Conservation (phyloP, 129 eudicot species). For the Lactuca sativa region DNA sequence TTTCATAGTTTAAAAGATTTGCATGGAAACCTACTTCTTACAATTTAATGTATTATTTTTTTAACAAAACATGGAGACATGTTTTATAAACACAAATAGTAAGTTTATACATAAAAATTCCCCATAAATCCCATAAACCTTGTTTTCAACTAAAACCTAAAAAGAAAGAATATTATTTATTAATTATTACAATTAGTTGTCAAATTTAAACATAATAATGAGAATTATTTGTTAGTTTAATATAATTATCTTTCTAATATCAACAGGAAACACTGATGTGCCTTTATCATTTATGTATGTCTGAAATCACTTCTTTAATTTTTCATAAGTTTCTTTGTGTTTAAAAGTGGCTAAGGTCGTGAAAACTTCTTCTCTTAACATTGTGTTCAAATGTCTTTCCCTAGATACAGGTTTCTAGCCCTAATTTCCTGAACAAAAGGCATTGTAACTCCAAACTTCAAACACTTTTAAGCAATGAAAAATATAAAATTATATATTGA, state of each 20-base stretch:
- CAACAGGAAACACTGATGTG: constrained; percentile 41
- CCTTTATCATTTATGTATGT: constrained; percentile 34
- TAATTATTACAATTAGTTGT: no score
- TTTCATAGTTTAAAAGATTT: no score
- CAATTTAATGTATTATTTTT: no score
- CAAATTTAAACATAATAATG: neutral
- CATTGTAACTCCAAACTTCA: neutral
- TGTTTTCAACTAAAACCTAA: no score
- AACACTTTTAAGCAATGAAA: neutral
- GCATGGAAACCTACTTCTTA: no score
- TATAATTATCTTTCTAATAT: constrained; percentile 41
- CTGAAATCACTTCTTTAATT: constrained; percentile 45
- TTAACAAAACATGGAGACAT: no score
- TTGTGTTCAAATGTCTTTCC: constrained; percentile 41
- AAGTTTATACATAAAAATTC: no score
- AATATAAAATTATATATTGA: neutral
- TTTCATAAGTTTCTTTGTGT: constrained; percentile 42
- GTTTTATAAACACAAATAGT: no score
- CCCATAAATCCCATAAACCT: no score
- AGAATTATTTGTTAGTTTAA: neutral
- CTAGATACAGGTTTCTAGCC: constrained; percentile 44
- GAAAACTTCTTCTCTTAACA: constrained; percentile 50
- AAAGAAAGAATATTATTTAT: no score
- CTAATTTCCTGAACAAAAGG: constrained; percentile 38
- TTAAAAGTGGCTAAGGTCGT: constrained; percentile 48